Percentiles rank a stretch among this genome's conserved stretches.
Conservation (phyloP, 2,329 filamentous ascomycete genomes). For the Pseudogymnoascus sp. region DNA sequence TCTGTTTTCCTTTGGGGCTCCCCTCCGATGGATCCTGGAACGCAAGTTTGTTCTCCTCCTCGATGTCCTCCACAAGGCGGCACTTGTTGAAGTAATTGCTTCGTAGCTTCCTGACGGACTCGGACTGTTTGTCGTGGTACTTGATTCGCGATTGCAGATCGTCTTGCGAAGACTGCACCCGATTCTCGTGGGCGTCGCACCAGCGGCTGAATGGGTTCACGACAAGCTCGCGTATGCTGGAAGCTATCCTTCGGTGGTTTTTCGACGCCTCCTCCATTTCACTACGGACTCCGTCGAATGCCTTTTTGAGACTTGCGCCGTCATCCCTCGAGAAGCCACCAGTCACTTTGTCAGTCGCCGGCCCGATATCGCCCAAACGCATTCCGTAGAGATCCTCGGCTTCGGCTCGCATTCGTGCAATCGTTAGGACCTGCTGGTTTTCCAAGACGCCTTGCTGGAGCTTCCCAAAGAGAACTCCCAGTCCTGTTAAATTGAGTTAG, state of each 20-base stretch:
- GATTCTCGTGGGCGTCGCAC: conserved; percentile 89
- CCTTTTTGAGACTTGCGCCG: conserved; percentile 79
- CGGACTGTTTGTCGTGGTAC: conserved; percentile 84
- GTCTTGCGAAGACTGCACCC: conserved; percentile 89
- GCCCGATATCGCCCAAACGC: conserved; percentile 71
- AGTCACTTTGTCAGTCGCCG: conserved; percentile 69
- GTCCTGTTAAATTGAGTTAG: conserved; percentile 39
- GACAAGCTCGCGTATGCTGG: conserved; percentile 92
- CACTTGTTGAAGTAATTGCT: conserved; percentile 99
- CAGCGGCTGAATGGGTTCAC: conserved; percentile 90
- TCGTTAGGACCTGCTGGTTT: conserved; percentile 85
- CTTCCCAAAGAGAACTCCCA: conserved; percentile 92
- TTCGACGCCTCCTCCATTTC: conserved; percentile 89
- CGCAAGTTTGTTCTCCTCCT: conserved; percentile 96
- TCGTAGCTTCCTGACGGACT: conserved; percentile 82
- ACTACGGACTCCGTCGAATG: conserved; percentile 83
- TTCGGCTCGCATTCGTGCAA: conserved; percentile 90
- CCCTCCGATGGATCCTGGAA: conserved; percentile 76
- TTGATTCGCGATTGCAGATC: conserved; percentile 88
- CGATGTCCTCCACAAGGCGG: conserved; percentile 86
- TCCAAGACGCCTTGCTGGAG: conserved; percentile 93
- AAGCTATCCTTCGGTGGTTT: conserved; percentile 91
- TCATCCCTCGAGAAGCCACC: conserved; percentile 87
- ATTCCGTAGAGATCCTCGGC: conserved; percentile 85
- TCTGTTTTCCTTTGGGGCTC: conserved; percentile 51